A percentile compares a stretch with the other conserved stretches of the same genome.
Evolutionary conservation across 148 eudicot species (phyloP).

Genomic region (Suaeda aralocaspica): DNA sequence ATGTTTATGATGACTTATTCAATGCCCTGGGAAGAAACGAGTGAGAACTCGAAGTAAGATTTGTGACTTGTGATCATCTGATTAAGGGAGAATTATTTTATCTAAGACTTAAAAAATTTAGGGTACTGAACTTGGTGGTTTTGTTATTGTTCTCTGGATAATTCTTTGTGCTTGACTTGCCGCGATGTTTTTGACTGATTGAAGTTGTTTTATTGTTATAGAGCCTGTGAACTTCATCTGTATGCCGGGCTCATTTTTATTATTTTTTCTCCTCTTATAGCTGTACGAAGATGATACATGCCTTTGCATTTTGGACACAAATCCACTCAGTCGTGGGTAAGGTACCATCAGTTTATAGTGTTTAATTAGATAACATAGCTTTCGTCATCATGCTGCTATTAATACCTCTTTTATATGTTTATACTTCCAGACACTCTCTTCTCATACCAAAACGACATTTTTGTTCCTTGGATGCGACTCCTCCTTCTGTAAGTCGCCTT

Average conservation of each 20-base stretch:
- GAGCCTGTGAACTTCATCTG: slow-evolving; percentile 8
- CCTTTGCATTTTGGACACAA: slow-evolving; percentile 88
- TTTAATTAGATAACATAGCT: background rate
- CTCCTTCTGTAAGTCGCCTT: slow-evolving; percentile 72
- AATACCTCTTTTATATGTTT: background rate
- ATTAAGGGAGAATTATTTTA: background rate
- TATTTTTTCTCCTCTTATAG: slow-evolving; percentile 32
- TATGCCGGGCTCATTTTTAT: slow-evolving; percentile 6
- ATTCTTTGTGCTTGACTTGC: background rate
- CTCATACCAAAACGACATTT: slow-evolving; percentile 83
- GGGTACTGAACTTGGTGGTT: background rate
- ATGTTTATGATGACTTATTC: background rate
- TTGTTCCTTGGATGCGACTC: slow-evolving; percentile 74
- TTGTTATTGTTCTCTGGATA: background rate
- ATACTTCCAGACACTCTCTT: slow-evolving; percentile 67
- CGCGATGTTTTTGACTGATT: background rate
- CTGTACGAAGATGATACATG: slow-evolving; percentile 85
- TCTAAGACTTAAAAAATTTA: too few species aligned
- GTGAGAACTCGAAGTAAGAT: too few species aligned
- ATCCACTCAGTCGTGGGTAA: slow-evolving; percentile 96
- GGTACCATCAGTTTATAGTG: slow-evolving; percentile 50
- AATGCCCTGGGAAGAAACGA: background rate
- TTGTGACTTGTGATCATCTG: background rate
- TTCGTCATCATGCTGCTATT: background rate
- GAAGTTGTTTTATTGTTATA: slow-evolving; percentile 8